These are phyloP conservation scores for Coemansia sp. DNA, from an alignment of 192 early-diverging fungal species.

Conservation along the genomic window DNA sequence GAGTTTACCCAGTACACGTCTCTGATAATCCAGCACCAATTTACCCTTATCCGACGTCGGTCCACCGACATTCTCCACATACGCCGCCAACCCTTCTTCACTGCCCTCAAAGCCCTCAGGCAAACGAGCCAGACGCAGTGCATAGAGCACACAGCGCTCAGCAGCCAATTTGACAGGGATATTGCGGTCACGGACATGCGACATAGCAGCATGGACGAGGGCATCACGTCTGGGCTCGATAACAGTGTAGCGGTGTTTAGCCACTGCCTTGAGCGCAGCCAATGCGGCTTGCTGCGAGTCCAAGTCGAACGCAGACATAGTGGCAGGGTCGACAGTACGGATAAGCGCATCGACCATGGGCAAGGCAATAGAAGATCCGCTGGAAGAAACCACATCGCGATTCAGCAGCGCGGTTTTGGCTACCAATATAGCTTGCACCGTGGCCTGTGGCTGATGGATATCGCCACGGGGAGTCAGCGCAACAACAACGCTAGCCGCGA, in stretches of 20 bases:
- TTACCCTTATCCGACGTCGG: constrained; percentile 57
- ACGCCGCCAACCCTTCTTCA: constrained; percentile 25
- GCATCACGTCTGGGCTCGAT: constrained; percentile 56
- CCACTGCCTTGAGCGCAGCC: constrained; percentile 60
- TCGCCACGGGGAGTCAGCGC: constrained; percentile 57
- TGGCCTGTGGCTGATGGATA: constrained; percentile 29
- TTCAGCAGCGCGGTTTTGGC: constrained; percentile 16
- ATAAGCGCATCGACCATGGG: constrained; percentile 28
- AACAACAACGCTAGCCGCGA: constrained; percentile 65
- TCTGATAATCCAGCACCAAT: constrained; percentile 63
- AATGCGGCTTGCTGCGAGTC: constrained; percentile 62
- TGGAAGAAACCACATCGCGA: not conserved
- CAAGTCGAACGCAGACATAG: constrained; percentile 27
- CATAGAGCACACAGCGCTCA: constrained; percentile 77
- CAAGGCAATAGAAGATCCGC: not conserved
- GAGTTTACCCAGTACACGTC: constrained; percentile 58
- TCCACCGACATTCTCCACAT: constrained; percentile 58
- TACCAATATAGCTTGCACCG: constrained; percentile 34
- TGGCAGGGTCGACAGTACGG: constrained; percentile 26
- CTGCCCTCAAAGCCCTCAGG: constrained; percentile 35
- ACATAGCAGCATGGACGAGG: constrained; percentile 71
- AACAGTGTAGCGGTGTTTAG: constrained; percentile 54
- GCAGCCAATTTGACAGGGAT: constrained; percentile 86
- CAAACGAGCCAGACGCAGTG: constrained; percentile 63
- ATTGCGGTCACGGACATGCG: constrained; percentile 75